phyloP scores from a whole-genome alignment of 495 filamentous ascomycete species.

The Opeltia flavorubescens region DNA sequence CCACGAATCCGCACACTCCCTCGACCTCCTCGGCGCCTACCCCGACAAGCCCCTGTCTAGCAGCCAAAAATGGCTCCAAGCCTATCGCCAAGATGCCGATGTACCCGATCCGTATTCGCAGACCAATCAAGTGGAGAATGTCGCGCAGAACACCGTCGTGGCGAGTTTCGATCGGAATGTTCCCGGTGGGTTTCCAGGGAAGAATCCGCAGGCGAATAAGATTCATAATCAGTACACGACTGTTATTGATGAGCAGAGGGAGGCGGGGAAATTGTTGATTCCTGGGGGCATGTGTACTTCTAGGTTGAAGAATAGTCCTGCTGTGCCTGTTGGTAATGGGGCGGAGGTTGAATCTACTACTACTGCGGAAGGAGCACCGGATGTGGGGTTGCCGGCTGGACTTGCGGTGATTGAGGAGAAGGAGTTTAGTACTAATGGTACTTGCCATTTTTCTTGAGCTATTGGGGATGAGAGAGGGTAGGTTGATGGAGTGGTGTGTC shows the following conservation, averaged over 20 bases:
- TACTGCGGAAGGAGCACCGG: too few species aligned
- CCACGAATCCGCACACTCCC: conserved; percentile 20
- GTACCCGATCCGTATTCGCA: conserved; percentile 17
- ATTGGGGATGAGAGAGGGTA: too few species aligned
- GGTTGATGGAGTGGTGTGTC: too few species aligned
- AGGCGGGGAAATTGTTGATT: conserved; percentile 6
- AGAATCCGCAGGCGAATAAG: conserved; percentile 11
- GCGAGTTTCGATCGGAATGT: conserved; percentile 19
- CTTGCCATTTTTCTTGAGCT: too few species aligned
- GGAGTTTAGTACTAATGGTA: too few species aligned
- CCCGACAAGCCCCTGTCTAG: conserved; percentile 9
- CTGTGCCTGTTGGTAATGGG: not conserved
- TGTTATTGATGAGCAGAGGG: not conserved
- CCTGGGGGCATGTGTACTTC: conserved; percentile 6
- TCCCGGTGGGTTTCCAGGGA: conserved; percentile 14
- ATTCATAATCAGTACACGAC: conserved; percentile 18
- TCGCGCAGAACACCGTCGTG: conserved; percentile 21
- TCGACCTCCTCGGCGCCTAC: conserved; percentile 17
- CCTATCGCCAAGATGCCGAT: conserved; percentile 17
- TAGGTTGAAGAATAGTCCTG: conserved; percentile 3
- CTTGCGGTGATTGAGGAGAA: too few species aligned
- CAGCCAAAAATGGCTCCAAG: conserved; percentile 16
- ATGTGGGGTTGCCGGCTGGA: too few species aligned
- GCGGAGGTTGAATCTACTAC: too few species aligned
- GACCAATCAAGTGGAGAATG: conserved; percentile 16